Base-by-base conservation (phyloP, 805 yeast genomes). In the Kodamaea laetipori region DNA sequence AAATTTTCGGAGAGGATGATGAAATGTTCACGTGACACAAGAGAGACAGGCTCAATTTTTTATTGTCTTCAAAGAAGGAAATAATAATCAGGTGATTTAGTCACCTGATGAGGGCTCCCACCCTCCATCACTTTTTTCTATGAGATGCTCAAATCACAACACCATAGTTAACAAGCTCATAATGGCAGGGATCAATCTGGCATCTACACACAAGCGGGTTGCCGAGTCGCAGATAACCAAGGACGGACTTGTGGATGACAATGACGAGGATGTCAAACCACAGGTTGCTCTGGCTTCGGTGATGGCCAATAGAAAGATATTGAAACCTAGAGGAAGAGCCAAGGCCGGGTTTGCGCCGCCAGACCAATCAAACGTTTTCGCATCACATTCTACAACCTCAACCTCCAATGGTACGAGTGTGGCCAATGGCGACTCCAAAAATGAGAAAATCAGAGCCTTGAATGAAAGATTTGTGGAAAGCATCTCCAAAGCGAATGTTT, bases 291-390 rank as follows among this genome's bases (percentile, higher is more conserved):
- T 86, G 1, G 70, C 77, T 3, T 80, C 73, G 4, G 81, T 79
- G 4, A 62, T 89, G 76, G 78, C 89, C 19, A 74, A 67, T 44
- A 73, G 97, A 55, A 84, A 81, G 67, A 85, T 87, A 45, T 76
- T 86, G 19, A 71, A 76, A 55, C 84, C 85, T 11, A 74, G 74
- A 57, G 57, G 60, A 8, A 43, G 41, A 33, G 43, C 44, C 24
- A 3, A 11, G 13, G 23, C 12, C 19, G 32, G 24, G 15, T 9
- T 17, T 16, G 32, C 9, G 4, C 26, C 9, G 16, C 37, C 26
- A 33, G 16, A 13, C 26, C 37, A 11, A 13, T 33, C 37, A 33
- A 17, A 21, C 24, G 24, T 21, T 21, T 21, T 21, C 24, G 24
- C 24, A 21, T 21, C 24, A 8, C 24, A 21, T 8, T 6, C 13